phyloP scores from a whole-genome alignment of 495 filamentous ascomycete species.

The Cetradonia linearis region DNA sequence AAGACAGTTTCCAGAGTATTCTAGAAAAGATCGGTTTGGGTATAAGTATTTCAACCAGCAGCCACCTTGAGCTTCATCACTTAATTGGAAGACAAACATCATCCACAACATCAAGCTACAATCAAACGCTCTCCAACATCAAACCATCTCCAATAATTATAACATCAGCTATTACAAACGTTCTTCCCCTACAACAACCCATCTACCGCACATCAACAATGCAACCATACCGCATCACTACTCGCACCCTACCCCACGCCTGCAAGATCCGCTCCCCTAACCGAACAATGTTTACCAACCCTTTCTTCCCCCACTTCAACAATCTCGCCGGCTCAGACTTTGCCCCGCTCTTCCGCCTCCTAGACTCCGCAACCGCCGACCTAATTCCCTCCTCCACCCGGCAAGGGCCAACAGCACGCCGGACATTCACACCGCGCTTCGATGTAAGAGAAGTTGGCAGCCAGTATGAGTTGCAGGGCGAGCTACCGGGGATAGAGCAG shows the following conservation, averaged over 20 bases:
- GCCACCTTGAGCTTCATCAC: not conserved
- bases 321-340: conserved; percentile 2
- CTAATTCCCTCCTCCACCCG: conserved; percentile 10
- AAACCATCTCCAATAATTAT: not conserved
- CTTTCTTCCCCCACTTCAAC: conserved; percentile 19
- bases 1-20: conserved; percentile 12
- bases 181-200: not conserved
- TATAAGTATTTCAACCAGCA: conserved; percentile 15
- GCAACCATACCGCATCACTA: conserved; percentile 17
- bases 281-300: conserved; percentile 18
- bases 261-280: conserved; percentile 13
- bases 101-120: not conserved
- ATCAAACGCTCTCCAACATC: not conserved
- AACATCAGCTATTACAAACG: not conserved
- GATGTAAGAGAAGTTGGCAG: conserved; percentile 63
- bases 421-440: conserved; percentile 62
- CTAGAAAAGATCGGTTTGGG: conserved; percentile 10
- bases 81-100: conserved; percentile 4
- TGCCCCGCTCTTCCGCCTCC: conserved; percentile 18
- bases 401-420: conserved; percentile 11
- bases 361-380: conserved; percentile 20
- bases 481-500: conserved; percentile 74
- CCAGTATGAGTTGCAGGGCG: conserved; percentile 73
- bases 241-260: conserved; percentile 15
- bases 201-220: conserved; percentile 3